phyloP scores from a whole-genome alignment of 208 protist genomes.

The Leishmania arabica region DNA sequence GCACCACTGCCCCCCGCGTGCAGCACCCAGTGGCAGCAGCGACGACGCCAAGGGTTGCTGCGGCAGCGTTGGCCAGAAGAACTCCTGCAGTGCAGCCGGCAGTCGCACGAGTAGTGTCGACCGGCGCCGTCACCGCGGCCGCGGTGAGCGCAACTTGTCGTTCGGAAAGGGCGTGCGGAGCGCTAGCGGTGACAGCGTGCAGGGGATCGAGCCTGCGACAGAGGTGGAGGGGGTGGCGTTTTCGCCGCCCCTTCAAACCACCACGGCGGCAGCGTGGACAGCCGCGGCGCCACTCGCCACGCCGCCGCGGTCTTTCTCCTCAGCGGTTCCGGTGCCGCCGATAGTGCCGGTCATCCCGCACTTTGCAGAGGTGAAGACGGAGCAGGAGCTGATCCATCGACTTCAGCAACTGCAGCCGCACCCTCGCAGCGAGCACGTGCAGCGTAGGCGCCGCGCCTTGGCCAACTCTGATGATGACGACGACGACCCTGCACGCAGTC shows the following conservation, averaged over 20 bases:
- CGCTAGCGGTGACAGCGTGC: not conserved
- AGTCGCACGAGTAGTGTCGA: slow-evolving; percentile 9
- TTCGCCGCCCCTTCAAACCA: not conserved
- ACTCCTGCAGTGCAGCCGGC: not conserved
- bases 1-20: not conserved
- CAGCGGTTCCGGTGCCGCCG: not conserved
- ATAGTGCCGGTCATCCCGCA: slow-evolving; percentile 17
- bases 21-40: not conserved
- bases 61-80: not conserved
- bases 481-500: not conserved
- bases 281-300: not conserved
- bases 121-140: not conserved
- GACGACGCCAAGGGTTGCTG: not conserved
- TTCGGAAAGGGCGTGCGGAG: not conserved
- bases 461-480: slow-evolving; percentile 10
- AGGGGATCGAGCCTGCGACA: no score
- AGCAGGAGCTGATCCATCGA: slow-evolving; percentile 4
- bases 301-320: not conserved
- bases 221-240: not conserved
- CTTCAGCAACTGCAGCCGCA: slow-evolving; percentile 4
- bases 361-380: slow-evolving; percentile 13
- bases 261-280: not conserved
- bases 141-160: not conserved
- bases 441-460: not conserved
- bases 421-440: slow-evolving; percentile 26